Percentiles rank a stretch among this genome's conserved stretches.
phyloP scores from a whole-genome alignment of 306 rosid species.

The Parietaria judaica region DNA sequence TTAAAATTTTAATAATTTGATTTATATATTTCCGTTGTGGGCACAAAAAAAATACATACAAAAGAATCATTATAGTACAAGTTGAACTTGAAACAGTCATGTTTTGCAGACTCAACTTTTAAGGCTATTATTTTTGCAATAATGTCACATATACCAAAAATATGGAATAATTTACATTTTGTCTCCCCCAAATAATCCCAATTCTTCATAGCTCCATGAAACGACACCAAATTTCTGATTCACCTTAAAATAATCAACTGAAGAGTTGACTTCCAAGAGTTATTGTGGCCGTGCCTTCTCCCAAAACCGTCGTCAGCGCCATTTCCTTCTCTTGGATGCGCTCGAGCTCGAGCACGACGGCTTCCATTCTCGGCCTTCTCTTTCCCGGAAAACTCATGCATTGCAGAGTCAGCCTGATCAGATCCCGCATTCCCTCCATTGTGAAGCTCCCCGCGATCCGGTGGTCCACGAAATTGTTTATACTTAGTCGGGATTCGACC shows the following conservation, averaged over 20 bases:
- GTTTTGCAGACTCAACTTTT: background rate
- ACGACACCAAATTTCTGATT: conserved; percentile 8
- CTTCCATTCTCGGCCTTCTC: conserved; percentile 34
- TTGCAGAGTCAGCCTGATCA: conserved; percentile 36
- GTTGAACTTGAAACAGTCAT: background rate
- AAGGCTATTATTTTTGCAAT: conserved; percentile 3
- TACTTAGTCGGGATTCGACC: conserved; percentile 37
- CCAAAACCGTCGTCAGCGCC: conserved; percentile 39
- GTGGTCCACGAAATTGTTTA: conserved; percentile 30
- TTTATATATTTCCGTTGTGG: background rate
- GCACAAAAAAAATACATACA: background rate
- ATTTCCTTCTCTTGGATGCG: conserved; percentile 39
- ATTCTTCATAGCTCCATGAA: conserved; percentile 13
- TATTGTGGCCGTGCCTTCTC: conserved; percentile 38
- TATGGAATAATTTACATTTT: background rate
- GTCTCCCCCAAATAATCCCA: conserved; percentile 3
- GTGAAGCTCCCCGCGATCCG: conserved; percentile 35
- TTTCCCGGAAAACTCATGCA: conserved; percentile 39
- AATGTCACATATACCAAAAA: conserved; percentile 12
- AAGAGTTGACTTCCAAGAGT: conserved; percentile 32
- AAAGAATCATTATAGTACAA: conserved; percentile 1
- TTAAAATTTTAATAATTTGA: background rate
- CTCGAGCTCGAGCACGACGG: conserved; percentile 29
- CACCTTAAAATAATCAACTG: conserved; percentile 21
- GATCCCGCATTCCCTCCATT: conserved; percentile 34